Base-by-base conservation (phyloP, 495 filamentous ascomycete species). In the Poronia punctata region DNA sequence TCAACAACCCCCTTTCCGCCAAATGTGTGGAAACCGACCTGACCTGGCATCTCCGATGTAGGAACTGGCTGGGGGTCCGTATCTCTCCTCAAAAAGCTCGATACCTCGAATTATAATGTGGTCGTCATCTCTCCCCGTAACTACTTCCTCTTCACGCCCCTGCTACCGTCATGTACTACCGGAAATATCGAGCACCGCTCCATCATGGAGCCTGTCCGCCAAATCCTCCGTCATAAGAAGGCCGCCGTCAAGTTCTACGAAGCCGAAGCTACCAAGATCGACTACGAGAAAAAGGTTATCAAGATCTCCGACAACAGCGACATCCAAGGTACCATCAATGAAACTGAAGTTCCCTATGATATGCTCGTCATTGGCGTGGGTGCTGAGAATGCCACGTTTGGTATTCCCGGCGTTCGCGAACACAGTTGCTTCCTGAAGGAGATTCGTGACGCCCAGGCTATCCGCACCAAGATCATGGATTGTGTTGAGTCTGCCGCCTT, bases 381-480 rank as follows among this genome's bases (percentile, higher is more conserved):
- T 48, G 92, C 93, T 46, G 92, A 97, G 71, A 99, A 95, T 64
- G 93, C 93, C 18, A 99, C 92, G 32, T 99, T 99, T 53, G 92
- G 90, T 54, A 97, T 99, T 55, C 84, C 84, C 19, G 92, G 92
- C 63, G 92, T 99, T 35, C 80, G 81, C 46, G 90, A 99, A 65
- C 61, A 99, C 73, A 88, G 84, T 46, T 95, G 88, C 75, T 99
- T 99, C 77, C 68, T 99, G 55, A 97, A 97, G 76, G 92, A 99
- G 67, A 93, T 99, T 48, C 77, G 72, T 43, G 92, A 99, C 62
- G 90, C 92, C 23, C 90, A 97, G 63, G 75, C 79, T 49, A 97
- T 99, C 56, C 87, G 92, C 54, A 95, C 87, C 71, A 85, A 86
- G 63, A 93, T 99, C 71, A 97, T 99, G 92, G 93, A 99, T 71